These are phyloP conservation scores for Crithidia brevicula DNA, from an alignment of 208 protist species.

Conservation along the genomic window DNA sequence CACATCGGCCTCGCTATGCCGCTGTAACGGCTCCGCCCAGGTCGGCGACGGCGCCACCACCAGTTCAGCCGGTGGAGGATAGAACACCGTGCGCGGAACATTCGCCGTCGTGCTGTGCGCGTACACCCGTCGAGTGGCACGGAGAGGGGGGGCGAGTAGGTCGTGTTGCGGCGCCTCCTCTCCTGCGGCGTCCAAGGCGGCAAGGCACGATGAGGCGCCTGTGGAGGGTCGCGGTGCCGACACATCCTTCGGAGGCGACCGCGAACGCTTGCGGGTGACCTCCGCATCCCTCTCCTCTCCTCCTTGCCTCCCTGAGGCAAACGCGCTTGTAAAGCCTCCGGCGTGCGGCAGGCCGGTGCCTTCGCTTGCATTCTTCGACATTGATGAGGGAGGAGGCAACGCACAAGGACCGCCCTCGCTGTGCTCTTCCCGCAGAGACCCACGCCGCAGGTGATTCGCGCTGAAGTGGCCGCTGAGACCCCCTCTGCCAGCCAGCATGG, in stretches of 20 bases:
- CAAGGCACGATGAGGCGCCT: too few relatives aligned
- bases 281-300: too few relatives aligned
- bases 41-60: background rate
- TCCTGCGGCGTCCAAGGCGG: background rate
- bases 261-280: constrained; percentile 19
- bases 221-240: too few relatives aligned
- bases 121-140: constrained; percentile 5
- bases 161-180: background rate
- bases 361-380: too few relatives aligned
- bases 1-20: too few relatives aligned
- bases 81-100: constrained; percentile 20
- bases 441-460: constrained; percentile 29
- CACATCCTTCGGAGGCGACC: constrained; percentile 6
- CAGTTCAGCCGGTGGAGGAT: constrained; percentile 23
- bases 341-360: too few relatives aligned
- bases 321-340: too few relatives aligned
- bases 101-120: background rate
- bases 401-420: background rate
- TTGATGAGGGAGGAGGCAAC: too few relatives aligned
- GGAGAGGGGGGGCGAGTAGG: background rate
- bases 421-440: background rate
- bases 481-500: background rate
- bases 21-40: background rate
- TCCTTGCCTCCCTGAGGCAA: too few relatives aligned
- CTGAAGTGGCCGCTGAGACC: constrained; percentile 30